Evolutionary conservation across 768 basidiomycete species (phyloP), one percentile per base, ranked within the genome.

Genomic region (Tricholoma terreum): DNA sequence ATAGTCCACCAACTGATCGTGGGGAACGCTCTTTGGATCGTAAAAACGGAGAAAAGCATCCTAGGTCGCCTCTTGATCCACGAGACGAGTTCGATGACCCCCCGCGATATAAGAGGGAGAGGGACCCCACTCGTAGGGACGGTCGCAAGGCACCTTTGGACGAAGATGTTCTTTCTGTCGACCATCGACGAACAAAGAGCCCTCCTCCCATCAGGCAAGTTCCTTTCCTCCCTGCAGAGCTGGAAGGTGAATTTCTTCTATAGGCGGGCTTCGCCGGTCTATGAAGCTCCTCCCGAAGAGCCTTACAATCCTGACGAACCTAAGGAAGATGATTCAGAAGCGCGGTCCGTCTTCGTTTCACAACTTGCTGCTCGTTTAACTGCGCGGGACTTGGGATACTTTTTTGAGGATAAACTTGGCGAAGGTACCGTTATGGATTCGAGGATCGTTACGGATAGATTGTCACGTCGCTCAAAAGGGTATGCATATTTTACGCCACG

Each of bases 391-490:
- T 79, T 99, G 75, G 95, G 95, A 63, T 92, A 94, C 76, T 99
- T 99, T 80, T 98, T 99, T 69, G 96, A 98, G 79, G 91, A 96
- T 70, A 92, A 95, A 71, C 80, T 98, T 45, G 96, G 95, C 19
- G 91, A 94, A 76, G 88, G 89, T 35, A 85, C 90, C 17, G 97
- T 99, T 6, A 87, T 95, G 80, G 97, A 99, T 67, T 91, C 96
- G 24, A 80, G 94, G 58, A 94, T 99, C 67, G 97, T 99, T 33
- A 96, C 94, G 1, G 97, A 99, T 67, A 81, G 95, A 65, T 77
- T 97, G 55, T 95, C 95, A 21, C 86, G 94, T 66, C 86, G 97
- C 55, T 97, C 94, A n/a, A 99, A 99, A 75, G 97, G 97, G 96
- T 98, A 62, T 68, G 84, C 63, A 21, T 55, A 30, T 21, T 58